Conservation (phyloP, 2,329 filamentous ascomycete genomes). For the Helotiales sp. region DNA sequence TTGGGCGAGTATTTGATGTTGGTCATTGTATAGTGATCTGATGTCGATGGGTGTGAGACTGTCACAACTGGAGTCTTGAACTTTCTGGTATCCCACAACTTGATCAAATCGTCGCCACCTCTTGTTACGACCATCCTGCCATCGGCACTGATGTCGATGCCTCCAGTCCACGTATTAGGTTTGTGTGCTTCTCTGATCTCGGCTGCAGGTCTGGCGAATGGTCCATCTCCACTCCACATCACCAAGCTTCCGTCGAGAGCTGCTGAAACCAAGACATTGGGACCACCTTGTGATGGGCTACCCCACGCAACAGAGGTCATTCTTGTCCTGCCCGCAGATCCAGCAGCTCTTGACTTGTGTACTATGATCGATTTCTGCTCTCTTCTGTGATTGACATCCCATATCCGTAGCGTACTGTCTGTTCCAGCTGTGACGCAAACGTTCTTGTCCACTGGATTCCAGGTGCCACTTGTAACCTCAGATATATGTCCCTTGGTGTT, state of each 20-base stretch:
- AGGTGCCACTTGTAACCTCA: constrained; percentile 84
- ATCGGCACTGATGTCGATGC: constrained; percentile 86
- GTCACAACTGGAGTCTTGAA: constrained; percentile 88
- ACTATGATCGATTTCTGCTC: constrained; percentile 92
- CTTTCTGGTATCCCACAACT: constrained; percentile 95
- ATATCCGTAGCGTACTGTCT: constrained; percentile 93
- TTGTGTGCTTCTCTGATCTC: constrained; percentile 84
- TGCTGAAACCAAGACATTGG: constrained; percentile 75
- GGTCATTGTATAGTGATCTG: constrained; percentile 77
- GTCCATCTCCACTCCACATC: constrained; percentile 90
- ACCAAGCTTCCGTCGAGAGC: constrained; percentile 87
- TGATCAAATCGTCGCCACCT: constrained; percentile 89
- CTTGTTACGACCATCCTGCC: constrained; percentile 87
- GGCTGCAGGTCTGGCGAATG: constrained; percentile 76
- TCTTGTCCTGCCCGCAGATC: constrained; percentile 83
- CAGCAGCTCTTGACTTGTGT: constrained; percentile 89
- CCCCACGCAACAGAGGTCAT: constrained; percentile 95
- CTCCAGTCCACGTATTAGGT: constrained; percentile 85
- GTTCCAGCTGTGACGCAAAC: constrained; percentile 88
- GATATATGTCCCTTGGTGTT: constrained; percentile 97
- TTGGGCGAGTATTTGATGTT: constrained; percentile 90
- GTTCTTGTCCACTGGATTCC: constrained; percentile 86
- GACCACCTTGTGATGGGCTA: constrained; percentile 71
- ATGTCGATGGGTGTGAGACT: constrained; percentile 77
- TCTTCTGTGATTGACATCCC: constrained; percentile 91